phyloP scores from a whole-genome alignment of 2,329 filamentous ascomycete genomes.

The Calycina herbarum region DNA sequence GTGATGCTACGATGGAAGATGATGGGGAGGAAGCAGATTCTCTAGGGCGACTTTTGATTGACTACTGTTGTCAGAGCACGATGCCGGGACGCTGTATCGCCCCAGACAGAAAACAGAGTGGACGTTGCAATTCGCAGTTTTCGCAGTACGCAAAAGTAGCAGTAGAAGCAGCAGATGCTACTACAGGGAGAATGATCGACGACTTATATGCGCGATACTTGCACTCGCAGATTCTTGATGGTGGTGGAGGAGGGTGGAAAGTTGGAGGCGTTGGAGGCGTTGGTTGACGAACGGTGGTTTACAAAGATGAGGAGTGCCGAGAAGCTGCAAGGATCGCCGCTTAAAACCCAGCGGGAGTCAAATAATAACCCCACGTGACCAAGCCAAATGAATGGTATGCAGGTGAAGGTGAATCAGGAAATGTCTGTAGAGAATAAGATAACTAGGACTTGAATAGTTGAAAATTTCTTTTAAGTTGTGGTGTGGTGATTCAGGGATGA shows the following conservation, averaged over 20 bases:
- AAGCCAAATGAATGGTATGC: no score
- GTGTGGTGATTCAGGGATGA: no score
- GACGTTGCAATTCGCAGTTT: background rate
- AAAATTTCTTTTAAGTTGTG: no score
- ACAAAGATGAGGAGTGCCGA: slow-evolving; percentile 9
- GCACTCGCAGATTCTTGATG: slow-evolving; percentile 9
- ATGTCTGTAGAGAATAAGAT: no score
- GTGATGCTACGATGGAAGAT: slow-evolving; percentile 31
- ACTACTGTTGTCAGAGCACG: slow-evolving; percentile 22
- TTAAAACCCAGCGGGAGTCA: slow-evolving; percentile 4
- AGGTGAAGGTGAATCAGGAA: no score
- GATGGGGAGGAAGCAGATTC: slow-evolving; percentile 22
- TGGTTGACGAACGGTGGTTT: background rate
- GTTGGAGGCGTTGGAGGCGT: no score
- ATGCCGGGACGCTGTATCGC: slow-evolving; percentile 3
- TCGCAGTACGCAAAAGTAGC: background rate
- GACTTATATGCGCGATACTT: slow-evolving; percentile 6
- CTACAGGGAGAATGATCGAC: background rate
- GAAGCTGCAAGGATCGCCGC: background rate
- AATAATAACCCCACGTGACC: background rate
- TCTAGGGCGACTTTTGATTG: slow-evolving; percentile 22
- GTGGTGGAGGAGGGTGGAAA: slow-evolving; percentile 3
- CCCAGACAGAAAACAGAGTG: slow-evolving; percentile 3
- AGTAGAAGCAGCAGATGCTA: slow-evolving; percentile 4
- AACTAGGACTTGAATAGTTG: no score